phyloP scores from a whole-genome alignment of 108 stramenopile genomes.

The Pseudonitzschia delicatissima region DNA sequence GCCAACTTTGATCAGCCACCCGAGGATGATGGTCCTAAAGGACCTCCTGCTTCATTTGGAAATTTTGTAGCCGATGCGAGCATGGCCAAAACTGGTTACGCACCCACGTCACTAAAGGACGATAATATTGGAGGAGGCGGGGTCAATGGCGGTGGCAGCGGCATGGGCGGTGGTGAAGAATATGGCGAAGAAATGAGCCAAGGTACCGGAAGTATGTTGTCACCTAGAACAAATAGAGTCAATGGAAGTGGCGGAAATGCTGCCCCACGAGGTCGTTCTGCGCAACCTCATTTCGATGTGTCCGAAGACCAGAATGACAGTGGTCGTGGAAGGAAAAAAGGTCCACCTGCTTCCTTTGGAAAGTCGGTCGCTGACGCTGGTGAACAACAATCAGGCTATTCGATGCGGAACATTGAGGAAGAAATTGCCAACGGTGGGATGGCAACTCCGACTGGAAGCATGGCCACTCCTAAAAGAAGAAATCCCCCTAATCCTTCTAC shows the following conservation, averaged over 20 bases:
- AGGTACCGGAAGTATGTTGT: slow-evolving; percentile 10
- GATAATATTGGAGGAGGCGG: neutral
- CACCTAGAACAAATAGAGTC: neutral
- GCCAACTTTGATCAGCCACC: neutral
- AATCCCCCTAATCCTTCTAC: neutral
- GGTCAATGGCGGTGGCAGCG: neutral
- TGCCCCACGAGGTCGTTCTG: neutral
- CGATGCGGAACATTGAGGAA: neutral
- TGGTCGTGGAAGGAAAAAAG: neutral
- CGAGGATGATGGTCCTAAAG: neutral
- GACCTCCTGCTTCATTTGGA: slow-evolving; percentile 1
- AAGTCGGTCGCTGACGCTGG: neutral
- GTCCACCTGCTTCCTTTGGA: neutral
- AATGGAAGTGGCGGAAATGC: neutral
- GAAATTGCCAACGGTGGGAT: slow-evolving; percentile 2
- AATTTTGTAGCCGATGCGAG: slow-evolving; percentile 8
- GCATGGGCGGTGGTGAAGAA: slow-evolving; percentile 1
- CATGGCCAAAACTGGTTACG: slow-evolving; percentile 12
- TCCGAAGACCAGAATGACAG: slow-evolving; percentile 5
- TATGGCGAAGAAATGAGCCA: neutral
- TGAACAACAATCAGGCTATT: neutral
- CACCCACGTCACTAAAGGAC: neutral
- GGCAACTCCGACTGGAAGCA: slow-evolving; percentile 8
- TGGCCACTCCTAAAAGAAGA: slow-evolving; percentile 9
- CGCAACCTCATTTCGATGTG: neutral